Conservation (phyloP, 345 rosid genomes). For the Corchorus olitorius region DNA sequence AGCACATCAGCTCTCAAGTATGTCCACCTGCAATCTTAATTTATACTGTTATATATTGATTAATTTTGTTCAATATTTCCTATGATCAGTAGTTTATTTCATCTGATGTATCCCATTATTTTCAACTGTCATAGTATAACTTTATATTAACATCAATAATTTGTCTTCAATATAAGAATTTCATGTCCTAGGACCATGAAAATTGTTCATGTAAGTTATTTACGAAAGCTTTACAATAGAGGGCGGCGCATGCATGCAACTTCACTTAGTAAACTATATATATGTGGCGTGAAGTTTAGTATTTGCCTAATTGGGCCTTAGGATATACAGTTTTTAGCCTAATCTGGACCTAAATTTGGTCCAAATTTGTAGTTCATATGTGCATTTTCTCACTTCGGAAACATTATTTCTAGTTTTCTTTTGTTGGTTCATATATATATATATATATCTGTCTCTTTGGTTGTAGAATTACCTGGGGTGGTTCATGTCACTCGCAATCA, state of each 20-base stretch:
- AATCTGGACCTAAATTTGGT: neutral
- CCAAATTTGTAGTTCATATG: too few relatives aligned
- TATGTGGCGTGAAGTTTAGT: neutral
- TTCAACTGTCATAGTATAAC: too few relatives aligned
- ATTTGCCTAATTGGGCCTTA: neutral
- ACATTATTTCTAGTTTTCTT: neutral
- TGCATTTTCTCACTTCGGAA: too few relatives aligned
- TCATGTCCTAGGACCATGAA: too few relatives aligned
- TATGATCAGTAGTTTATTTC: neutral
- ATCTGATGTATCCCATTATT: neutral
- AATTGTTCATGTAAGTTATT: too few relatives aligned
- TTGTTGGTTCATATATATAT: too few relatives aligned
- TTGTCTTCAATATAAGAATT: too few relatives aligned
- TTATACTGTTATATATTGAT: neutral
- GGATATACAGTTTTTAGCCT: neutral
- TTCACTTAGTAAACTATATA: neutral
- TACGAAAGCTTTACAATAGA: neutral
- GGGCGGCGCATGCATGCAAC: slow-evolving; percentile 7
- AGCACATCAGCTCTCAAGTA: slow-evolving; percentile 37
- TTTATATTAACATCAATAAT: too few relatives aligned
- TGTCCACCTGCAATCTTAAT: too few relatives aligned
- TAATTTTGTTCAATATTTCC: neutral
- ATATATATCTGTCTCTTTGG: too few relatives aligned
- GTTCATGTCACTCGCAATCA: slow-evolving; percentile 41
- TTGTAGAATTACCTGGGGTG: slow-evolving; percentile 42